A percentile compares a stretch with the other conserved stretches of the same genome.
Evolutionary conservation across 305 asterid species (phyloP).

Genomic region (Fraxinus nigra): DNA sequence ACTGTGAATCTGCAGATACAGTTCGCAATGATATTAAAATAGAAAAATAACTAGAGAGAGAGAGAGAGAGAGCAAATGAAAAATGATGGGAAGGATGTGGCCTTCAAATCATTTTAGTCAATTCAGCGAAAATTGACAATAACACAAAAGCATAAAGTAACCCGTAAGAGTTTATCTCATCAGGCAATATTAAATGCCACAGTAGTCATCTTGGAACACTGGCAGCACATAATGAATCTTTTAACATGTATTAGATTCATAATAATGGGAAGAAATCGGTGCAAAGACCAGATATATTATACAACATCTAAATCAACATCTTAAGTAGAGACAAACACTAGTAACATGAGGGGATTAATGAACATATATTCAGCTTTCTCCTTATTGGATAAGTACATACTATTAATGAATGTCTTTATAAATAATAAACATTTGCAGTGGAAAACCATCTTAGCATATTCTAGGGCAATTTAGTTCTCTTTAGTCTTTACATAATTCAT

Average conservation of each 20-base stretch:
- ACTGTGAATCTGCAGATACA: too few relatives aligned
- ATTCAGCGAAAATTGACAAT: not conserved
- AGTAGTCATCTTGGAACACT: not conserved
- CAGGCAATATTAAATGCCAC: not conserved
- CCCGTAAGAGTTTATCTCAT: not conserved
- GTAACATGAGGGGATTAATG: not conserved
- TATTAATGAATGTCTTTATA: too few relatives aligned
- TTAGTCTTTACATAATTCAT: not conserved
- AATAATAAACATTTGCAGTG: not conserved
- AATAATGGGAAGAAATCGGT: not conserved
- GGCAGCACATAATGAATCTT: not conserved
- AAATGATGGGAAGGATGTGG: too few relatives aligned
- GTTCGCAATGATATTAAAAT: conserved; percentile 17
- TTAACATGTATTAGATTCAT: not conserved
- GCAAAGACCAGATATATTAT: not conserved
- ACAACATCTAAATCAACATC: not conserved
- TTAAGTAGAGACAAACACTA: not conserved
- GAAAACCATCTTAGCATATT: not conserved
- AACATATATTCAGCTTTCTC: not conserved
- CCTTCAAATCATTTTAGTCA: not conserved
- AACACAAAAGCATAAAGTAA: too few relatives aligned
- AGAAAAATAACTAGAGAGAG: not conserved
- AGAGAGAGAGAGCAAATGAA: too few relatives aligned
- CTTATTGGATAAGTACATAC: not conserved
- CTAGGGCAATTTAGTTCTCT: not conserved